A percentile compares a stretch with the other conserved stretches of the same genome.
Conservation (phyloP, 176 grass and related monocot species). For the Musa beccarii region DNA sequence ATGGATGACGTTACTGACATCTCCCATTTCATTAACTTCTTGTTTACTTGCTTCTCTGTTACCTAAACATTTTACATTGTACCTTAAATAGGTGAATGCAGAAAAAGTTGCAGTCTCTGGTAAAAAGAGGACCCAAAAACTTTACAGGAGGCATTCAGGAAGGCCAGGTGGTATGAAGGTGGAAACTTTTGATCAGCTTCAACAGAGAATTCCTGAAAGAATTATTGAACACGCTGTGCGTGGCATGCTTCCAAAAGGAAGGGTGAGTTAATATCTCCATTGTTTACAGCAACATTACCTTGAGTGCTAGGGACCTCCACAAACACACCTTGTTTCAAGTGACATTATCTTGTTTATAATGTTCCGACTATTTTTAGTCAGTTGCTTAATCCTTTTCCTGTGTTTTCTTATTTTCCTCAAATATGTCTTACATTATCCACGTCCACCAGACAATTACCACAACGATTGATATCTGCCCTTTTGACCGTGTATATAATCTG, state of each 20-base stretch:
- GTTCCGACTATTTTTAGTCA: too few relatives aligned
- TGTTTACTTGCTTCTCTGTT: conserved; percentile 9
- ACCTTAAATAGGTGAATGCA: conserved; percentile 64
- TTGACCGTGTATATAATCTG: too few relatives aligned
- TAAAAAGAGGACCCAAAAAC: conserved; percentile 79
- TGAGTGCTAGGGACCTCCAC: too few relatives aligned
- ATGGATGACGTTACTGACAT: neutral
- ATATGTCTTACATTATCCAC: too few relatives aligned
- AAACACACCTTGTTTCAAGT: neutral
- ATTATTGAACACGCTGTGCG: conserved; percentile 92
- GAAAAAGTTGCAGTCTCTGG: conserved; percentile 97
- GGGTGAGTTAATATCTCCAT: conserved; percentile 36
- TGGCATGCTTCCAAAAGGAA: conserved; percentile 97
- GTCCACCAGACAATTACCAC: too few relatives aligned
- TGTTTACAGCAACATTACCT: neutral
- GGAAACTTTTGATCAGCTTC: conserved; percentile 98
- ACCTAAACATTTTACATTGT: neutral
- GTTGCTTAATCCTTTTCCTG: too few relatives aligned
- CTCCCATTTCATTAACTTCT: neutral
- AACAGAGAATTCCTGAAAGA: conserved; percentile 93
- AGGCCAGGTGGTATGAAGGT: conserved; percentile 88
- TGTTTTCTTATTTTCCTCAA: too few relatives aligned
- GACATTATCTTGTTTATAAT: too few relatives aligned
- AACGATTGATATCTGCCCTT: too few relatives aligned
- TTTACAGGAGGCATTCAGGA: conserved; percentile 95